phyloP scores from a whole-genome alignment of 129 eudicot species.

The Saussurea involucrata region DNA sequence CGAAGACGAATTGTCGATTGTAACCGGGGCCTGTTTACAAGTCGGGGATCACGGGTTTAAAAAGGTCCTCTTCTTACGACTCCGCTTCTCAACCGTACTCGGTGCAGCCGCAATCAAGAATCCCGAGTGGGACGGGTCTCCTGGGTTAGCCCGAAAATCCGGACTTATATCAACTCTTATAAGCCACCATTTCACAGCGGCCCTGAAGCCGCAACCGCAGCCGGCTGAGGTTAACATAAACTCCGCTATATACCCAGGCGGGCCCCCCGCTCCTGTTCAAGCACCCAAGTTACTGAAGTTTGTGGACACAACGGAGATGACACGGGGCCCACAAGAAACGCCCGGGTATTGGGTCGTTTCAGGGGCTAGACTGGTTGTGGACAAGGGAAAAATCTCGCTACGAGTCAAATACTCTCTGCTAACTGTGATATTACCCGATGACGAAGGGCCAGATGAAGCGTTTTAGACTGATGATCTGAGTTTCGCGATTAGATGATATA shows the following conservation, averaged over 20 bases:
- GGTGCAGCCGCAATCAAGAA: conserved; percentile 66
- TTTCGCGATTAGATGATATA: neutral
- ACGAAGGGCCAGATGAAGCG: conserved; percentile 37
- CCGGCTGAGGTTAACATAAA: conserved; percentile 90
- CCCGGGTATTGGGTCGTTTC: conserved; percentile 99
- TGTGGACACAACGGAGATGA: conserved; percentile 95
- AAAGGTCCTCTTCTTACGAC: conserved; percentile 78
- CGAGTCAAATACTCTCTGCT: conserved; percentile 82
- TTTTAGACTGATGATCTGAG: neutral
- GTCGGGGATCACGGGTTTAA: conserved; percentile 85
- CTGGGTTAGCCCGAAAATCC: conserved; percentile 87
- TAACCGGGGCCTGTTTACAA: conserved; percentile 85
- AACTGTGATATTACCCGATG: conserved; percentile 73
- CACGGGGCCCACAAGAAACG: conserved; percentile 88
- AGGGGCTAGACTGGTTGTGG: conserved; percentile 89
- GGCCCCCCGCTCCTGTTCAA: conserved; percentile 84
- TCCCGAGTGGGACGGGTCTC: conserved; percentile 98
- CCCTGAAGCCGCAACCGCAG: conserved; percentile 69
- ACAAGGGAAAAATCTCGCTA: conserved; percentile 82
- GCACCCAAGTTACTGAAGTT: conserved; percentile 81
- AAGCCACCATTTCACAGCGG: conserved; percentile 85
- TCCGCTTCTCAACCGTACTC: conserved; percentile 70
- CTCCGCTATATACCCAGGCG: conserved; percentile 94
- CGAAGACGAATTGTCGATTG: conserved; percentile 74
- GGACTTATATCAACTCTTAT: conserved; percentile 92